Percentiles rank a stretch among this genome's conserved stretches.
phyloP scores from a whole-genome alignment of 2,329 filamentous ascomycete genomes.

The Lachnellula subtilissima region DNA sequence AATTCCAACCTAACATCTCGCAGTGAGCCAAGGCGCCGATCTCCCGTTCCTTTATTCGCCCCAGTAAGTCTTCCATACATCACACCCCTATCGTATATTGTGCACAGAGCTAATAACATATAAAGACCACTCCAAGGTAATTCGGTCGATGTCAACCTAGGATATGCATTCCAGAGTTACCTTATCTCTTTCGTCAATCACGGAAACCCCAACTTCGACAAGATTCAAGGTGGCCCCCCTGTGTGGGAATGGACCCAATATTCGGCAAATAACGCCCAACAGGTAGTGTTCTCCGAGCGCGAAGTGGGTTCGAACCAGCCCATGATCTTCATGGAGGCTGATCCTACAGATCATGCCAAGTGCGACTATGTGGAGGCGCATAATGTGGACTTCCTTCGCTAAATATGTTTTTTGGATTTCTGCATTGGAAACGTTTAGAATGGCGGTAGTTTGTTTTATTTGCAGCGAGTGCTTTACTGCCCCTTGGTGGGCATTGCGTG shows the following conservation, averaged over 20 bases:
- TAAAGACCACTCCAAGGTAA: no score
- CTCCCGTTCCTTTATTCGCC: slow-evolving; percentile 9
- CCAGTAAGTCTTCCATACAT: background rate
- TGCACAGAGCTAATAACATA: slow-evolving; percentile 1
- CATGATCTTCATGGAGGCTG: background rate
- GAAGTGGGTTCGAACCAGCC: background rate
- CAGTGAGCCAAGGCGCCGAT: slow-evolving; percentile 10
- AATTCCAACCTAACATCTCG: background rate
- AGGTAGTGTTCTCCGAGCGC: background rate
- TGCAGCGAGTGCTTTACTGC: no score
- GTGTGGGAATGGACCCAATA: background rate
- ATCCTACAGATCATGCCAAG: background rate
- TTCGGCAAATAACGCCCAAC: background rate
- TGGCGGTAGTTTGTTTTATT: no score
- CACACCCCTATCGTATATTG: background rate
- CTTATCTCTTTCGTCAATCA: slow-evolving; percentile 11
- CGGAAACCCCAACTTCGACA: slow-evolving; percentile 4
- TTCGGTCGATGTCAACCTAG: slow-evolving; percentile 1
- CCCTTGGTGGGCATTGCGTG: no score
- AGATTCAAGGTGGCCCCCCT: background rate
- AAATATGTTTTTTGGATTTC: background rate
- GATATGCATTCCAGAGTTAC: slow-evolving; percentile 1
- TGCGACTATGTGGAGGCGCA: background rate
- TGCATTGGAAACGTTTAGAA: background rate
- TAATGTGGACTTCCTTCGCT: background rate